These are phyloP conservation scores for Coemansia sp. DNA, from an alignment of 371 early-diverging fungal species.

Conservation along the genomic window DNA sequence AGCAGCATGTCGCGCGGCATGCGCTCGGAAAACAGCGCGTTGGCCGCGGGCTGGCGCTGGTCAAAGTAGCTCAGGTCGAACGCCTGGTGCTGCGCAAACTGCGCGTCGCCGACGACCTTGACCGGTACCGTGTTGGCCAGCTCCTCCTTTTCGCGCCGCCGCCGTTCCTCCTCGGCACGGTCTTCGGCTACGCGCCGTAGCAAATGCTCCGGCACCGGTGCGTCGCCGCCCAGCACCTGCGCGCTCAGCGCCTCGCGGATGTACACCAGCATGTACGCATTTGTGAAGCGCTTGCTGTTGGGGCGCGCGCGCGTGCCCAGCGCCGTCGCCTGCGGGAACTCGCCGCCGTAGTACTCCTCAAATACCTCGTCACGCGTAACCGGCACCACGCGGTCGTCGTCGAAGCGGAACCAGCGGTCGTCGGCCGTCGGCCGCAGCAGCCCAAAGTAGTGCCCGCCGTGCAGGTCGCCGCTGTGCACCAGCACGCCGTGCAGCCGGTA, in stretches of 20 bases:
- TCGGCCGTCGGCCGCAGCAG: slow-evolving; percentile 77
- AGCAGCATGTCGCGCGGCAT: slow-evolving; percentile 42
- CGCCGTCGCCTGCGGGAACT: slow-evolving; percentile 43
- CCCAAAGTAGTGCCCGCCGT: slow-evolving; percentile 98
- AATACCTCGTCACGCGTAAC: slow-evolving; percentile 85
- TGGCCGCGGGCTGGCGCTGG: slow-evolving; percentile 48
- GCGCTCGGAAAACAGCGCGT: slow-evolving; percentile 28
- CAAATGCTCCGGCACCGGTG: slow-evolving; percentile 79
- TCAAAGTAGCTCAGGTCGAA: slow-evolving; percentile 81
- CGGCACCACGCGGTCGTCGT: slow-evolving; percentile 95
- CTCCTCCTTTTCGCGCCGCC: slow-evolving; percentile 66
- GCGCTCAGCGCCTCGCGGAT: slow-evolving; percentile 76
- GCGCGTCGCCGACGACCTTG: slow-evolving; percentile 63
- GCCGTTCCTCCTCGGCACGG: slow-evolving; percentile 54
- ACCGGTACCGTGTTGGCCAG: slow-evolving; percentile 66
- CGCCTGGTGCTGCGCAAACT: slow-evolving; percentile 69
- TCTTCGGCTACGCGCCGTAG: slow-evolving; percentile 54
- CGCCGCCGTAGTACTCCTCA: slow-evolving; percentile 96
- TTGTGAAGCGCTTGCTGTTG: slow-evolving; percentile 75
- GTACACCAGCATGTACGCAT: slow-evolving; percentile 97
- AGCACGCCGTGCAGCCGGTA: slow-evolving; percentile 92
- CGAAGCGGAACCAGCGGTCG: slow-evolving; percentile 92
- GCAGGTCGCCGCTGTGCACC: slow-evolving; percentile 95
- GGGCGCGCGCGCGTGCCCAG: slow-evolving; percentile 34
- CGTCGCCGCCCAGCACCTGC: slow-evolving; percentile 60